Evolutionary conservation across 345 rosid genomes (phyloP).

Genomic region (Cardiospermum halicacabum): DNA sequence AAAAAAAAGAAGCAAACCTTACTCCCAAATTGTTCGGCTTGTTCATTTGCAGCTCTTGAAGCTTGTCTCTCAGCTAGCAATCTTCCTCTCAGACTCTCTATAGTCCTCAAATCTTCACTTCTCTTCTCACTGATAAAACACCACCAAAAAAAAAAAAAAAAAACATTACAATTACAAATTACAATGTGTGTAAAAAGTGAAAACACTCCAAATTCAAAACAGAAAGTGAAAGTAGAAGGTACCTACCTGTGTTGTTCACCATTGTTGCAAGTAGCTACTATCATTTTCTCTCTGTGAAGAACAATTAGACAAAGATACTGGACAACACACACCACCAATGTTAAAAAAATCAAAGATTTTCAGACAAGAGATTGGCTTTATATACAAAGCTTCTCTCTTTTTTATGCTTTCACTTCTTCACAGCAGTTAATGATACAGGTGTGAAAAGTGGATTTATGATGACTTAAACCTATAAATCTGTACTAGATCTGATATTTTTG

Average conservation of each 20-base stretch:
- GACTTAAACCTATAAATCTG: too few relatives aligned
- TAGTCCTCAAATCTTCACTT: conserved; percentile 41
- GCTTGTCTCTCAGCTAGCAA: conserved; percentile 84
- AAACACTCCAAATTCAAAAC: not conserved
- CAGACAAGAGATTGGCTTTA: not conserved
- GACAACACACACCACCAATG: not conserved
- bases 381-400: not conserved
- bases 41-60: conserved; percentile 64
- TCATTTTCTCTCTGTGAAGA: conserved; percentile 8
- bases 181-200: conserved; percentile 10
- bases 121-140: conserved; percentile 31
- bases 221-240: not conserved
- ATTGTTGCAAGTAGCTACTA: conserved; percentile 30
- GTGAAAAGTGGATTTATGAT: too few relatives aligned
- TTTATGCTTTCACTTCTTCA: not conserved
- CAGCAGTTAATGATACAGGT: not conserved
- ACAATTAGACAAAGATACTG: not conserved
- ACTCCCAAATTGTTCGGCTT: conserved; percentile 48
- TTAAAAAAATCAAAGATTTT: not conserved
- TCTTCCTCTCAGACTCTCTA: conserved; percentile 83
- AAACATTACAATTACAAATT: too few relatives aligned
- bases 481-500: too few relatives aligned
- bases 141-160: too few relatives aligned
- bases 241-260: conserved; percentile 33
- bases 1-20: conserved; percentile 38